Evolutionary conservation across 2,329 filamentous ascomycete species (phyloP).

Genomic region (Aspergillus floridensis): DNA sequence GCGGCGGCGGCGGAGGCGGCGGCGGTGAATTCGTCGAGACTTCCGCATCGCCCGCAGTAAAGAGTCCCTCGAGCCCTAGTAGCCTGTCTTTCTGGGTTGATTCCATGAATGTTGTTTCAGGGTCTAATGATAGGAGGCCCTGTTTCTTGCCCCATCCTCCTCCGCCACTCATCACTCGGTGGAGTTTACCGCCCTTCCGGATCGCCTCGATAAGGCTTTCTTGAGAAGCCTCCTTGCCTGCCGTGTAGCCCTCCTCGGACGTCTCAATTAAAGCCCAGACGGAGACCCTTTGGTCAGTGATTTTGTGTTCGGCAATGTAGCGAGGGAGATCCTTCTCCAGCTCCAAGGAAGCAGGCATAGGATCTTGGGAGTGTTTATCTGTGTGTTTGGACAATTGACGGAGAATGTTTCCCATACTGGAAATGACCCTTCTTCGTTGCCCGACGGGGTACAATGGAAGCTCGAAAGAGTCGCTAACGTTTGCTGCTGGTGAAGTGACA

Average conservation of each 20-base stretch:
- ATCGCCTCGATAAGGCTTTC: constrained; percentile 29
- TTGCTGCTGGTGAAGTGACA: constrained; percentile 20
- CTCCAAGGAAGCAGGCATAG: constrained; percentile 42
- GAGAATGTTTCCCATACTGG: constrained; percentile 45
- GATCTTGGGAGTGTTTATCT: constrained; percentile 24
- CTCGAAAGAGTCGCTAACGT: constrained; percentile 21
- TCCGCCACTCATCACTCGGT: constrained; percentile 44
- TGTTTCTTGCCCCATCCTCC: constrained; percentile 49
- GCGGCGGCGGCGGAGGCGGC: constrained; percentile 12
- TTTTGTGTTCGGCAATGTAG: constrained; percentile 39
- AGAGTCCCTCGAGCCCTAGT: constrained; percentile 24
- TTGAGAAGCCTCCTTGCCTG: constrained; percentile 11
- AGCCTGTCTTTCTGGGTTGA: constrained; percentile 16
- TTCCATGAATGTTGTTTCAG: constrained; percentile 34
- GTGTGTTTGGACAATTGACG: constrained; percentile 38
- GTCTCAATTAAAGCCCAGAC: constrained; percentile 43
- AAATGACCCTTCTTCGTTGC: constrained; percentile 36
- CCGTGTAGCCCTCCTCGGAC: constrained; percentile 15
- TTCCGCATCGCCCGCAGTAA: constrained; percentile 14
- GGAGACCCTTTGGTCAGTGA: constrained; percentile 38
- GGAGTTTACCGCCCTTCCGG: constrained; percentile 36
- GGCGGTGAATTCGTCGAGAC: constrained; percentile 7
- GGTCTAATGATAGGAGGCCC: constrained; percentile 43
- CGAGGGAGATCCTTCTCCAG: constrained; percentile 42
- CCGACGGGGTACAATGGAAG: constrained; percentile 39